Evolutionary conservation across 2,329 filamentous ascomycete species (phyloP).

Genomic region (Mycocentrospora acerina): DNA sequence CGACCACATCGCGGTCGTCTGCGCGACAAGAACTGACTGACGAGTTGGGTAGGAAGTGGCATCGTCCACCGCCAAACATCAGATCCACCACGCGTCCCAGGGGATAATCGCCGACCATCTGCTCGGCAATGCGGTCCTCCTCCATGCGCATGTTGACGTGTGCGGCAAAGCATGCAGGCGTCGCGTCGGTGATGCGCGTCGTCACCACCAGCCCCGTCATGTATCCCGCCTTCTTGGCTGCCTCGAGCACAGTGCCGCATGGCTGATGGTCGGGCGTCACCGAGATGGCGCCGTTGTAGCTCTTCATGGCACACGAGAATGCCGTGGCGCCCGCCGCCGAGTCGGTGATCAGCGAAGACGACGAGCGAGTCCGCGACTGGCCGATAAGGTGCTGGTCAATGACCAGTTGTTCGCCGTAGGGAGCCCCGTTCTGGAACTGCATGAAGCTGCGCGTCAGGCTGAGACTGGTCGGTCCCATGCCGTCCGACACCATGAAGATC

Average conservation of each 20-base stretch:
- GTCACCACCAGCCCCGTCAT: constrained; percentile 93
- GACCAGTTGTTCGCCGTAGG: constrained; percentile 71
- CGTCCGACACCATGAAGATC: constrained; percentile 98
- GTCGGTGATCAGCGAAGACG: constrained; percentile 85
- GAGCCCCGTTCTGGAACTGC: constrained; percentile 73
- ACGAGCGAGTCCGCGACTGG: constrained; percentile 81
- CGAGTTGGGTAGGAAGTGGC: constrained; percentile 85
- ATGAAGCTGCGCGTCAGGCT: constrained; percentile 83
- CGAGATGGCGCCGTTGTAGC: constrained; percentile 94
- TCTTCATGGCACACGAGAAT: constrained; percentile 90
- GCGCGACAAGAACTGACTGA: constrained; percentile 75
- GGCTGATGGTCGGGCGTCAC: constrained; percentile 81
- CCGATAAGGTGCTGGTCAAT: constrained; percentile 91
- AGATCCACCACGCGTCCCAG: constrained; percentile 86
- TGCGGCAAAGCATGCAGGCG: constrained; percentile 89
- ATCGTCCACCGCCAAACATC: constrained; percentile 89
- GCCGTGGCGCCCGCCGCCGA: constrained; percentile 96
- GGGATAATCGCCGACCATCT: constrained; percentile 86
- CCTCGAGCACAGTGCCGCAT: constrained; percentile 91
- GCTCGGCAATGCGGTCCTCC: constrained; percentile 87
- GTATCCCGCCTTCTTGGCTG: constrained; percentile 88
- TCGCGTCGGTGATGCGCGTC: constrained; percentile 92
- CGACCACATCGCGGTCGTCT: constrained; percentile 75
- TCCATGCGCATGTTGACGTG: constrained; percentile 79
- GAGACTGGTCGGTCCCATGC: constrained; percentile 93